phyloP scores from a whole-genome alignment of 345 rosid genomes.

The Pistacia integerrima region DNA sequence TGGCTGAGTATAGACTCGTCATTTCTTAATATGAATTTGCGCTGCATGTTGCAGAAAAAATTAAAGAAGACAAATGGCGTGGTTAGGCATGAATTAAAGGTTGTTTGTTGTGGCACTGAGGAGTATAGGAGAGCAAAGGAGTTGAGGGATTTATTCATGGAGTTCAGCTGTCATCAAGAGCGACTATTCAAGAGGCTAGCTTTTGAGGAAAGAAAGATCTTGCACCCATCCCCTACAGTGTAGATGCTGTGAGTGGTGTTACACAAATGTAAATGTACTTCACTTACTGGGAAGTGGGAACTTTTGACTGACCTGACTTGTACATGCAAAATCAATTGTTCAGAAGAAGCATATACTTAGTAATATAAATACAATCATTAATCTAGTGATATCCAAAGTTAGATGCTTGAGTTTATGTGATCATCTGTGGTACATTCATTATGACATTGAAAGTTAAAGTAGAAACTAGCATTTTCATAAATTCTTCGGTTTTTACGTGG shows the following conservation, averaged over 20 bases:
- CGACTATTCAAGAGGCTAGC: conserved; percentile 31
- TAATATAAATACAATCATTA: too few relatives aligned
- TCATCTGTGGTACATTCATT: too few relatives aligned
- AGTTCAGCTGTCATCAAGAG: conserved; percentile 34
- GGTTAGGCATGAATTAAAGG: conserved; percentile 22
- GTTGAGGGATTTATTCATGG: conserved; percentile 34
- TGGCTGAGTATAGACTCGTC: background rate
- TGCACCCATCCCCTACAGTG: conserved; percentile 8
- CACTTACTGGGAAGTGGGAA: background rate
- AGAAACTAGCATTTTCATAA: too few relatives aligned
- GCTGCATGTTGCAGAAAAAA: conserved; percentile 20
- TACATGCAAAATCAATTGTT: too few relatives aligned
- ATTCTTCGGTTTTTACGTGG: too few relatives aligned
- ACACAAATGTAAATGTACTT: background rate
- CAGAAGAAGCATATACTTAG: too few relatives aligned
- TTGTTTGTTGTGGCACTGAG: conserved; percentile 34
- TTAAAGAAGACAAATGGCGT: background rate
- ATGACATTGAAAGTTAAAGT: too few relatives aligned
- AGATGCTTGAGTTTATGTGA: too few relatives aligned
- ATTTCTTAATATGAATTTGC: background rate
- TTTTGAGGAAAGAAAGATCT: conserved; percentile 27
- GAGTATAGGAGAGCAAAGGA: conserved; percentile 36
- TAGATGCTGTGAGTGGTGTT: background rate
- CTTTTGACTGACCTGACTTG: background rate
- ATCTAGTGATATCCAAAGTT: too few relatives aligned